Evolutionary conservation across 495 filamentous ascomycete species (phyloP).

Genomic region (Achaetomiella virescens): DNA sequence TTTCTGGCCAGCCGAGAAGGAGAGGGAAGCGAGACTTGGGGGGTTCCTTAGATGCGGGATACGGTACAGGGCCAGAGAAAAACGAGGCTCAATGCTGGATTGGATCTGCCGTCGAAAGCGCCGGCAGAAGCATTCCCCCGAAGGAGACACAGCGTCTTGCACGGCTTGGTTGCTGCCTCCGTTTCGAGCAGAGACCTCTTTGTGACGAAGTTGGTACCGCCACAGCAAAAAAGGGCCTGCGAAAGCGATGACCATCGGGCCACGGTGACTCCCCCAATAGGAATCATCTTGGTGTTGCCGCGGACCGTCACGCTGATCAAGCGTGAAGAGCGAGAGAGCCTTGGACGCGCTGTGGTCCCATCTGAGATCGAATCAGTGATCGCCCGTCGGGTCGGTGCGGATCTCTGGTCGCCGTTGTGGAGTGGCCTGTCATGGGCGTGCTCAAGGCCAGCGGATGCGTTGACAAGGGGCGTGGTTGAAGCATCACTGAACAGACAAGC

Average conservation of each 20-base stretch:
- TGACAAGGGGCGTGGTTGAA: slow-evolving; percentile 9
- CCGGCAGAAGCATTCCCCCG: background rate
- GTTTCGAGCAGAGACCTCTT: slow-evolving; percentile 16
- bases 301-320: slow-evolving; percentile 3
- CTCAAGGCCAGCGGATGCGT: slow-evolving; percentile 1
- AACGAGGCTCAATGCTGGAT: slow-evolving; percentile 12
- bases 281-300: background rate
- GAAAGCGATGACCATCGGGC: slow-evolving; percentile 7
- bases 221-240: background rate
- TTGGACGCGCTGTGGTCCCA: slow-evolving; percentile 17
- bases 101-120: slow-evolving; percentile 1
- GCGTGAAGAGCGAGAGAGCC: background rate
- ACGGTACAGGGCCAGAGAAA: background rate
- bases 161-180: background rate
- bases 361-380: slow-evolving; percentile 31
- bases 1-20: slow-evolving; percentile 11
- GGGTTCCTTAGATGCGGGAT: background rate
- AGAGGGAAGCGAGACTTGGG: slow-evolving; percentile 12
- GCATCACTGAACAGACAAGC: background rate
- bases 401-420: slow-evolving; percentile 11
- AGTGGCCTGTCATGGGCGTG: slow-evolving; percentile 4
- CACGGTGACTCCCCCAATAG: slow-evolving; percentile 6
- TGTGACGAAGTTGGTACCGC: slow-evolving; percentile 15
- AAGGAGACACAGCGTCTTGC: background rate
- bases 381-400: slow-evolving; percentile 9